Evolutionary conservation across 768 basidiomycete species (phyloP), one percentile per base, ranked within the genome.

Genomic region (Tricholoma hemisulphureum): DNA sequence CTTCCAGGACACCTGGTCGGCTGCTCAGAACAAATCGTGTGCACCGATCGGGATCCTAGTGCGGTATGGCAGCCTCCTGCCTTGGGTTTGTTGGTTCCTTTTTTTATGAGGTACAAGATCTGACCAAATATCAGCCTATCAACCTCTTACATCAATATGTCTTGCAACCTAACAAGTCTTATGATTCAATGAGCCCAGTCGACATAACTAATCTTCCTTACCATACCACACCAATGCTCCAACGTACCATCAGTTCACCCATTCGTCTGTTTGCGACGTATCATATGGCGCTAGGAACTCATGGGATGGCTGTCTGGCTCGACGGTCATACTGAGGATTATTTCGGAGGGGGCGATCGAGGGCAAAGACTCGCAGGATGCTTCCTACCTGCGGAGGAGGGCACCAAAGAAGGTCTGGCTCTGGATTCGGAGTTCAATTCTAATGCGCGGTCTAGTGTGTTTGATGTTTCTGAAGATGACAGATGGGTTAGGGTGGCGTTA

Each of bases 81-180:
- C 86, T 2, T 88, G 87, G 77, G 77, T 78, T 51, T 57, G 73
- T 62, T 7, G 20, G 46, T 35, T 51, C 21, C 2, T 16, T 28
- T 60, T n/a, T 6, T 28, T 8, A 24, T 48, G 35, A 18, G 52
- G 24, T 26, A 24, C 5, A 20, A 39, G 34, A 56, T 49, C 31
- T 20, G 13, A 46, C 29, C 23, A 29, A 45, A 20, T 20, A 14
- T 4, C 57, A 76, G 87, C 85, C 87, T 0, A 79, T 84, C 59
- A 88, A 90, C 67, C 69, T 84, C 23, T 74, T 89, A n/a, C 85
- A 88, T 61, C 83, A 85, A 67, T 87, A 80, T 65, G 65, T 77
- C 31, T 73, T 90, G 14, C 66, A 66, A 1, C 78, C 80, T 0
- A 82, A 85, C 64, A 61, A 69, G 3, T 55, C 65, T 6, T 83